Percentiles rank a stretch among this genome's conserved stretches.
phyloP scores from a whole-genome alignment of 2,329 filamentous ascomycete genomes.

The Pseudogymnoascus sp. region DNA sequence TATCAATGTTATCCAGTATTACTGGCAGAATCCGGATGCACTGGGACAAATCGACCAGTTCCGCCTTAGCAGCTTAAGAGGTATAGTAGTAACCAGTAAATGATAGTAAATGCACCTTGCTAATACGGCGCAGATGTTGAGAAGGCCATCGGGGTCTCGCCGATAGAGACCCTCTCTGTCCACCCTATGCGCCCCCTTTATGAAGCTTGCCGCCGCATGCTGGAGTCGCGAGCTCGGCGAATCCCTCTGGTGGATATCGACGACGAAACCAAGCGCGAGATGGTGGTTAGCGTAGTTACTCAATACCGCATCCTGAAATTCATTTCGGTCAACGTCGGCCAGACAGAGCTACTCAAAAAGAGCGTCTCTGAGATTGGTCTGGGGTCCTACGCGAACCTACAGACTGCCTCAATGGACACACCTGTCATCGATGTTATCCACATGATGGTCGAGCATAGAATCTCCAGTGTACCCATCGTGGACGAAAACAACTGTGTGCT shows the following conservation, averaged over 20 bases:
- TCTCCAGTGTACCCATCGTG: conserved; percentile 88
- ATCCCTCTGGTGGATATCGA: conserved; percentile 92
- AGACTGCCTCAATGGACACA: conserved; percentile 79
- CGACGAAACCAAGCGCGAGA: conserved; percentile 84
- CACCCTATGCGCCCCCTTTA: conserved; percentile 85
- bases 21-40: conserved; percentile 92
- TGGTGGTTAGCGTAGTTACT: conserved; percentile 93
- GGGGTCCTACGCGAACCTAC: conserved; percentile 73
- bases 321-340: conserved; percentile 84
- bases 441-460: conserved; percentile 83
- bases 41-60: conserved; percentile 89
- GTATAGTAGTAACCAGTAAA: conserved; percentile 38
- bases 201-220: conserved; percentile 90
- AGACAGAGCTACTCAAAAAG: conserved; percentile 81
- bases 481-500: conserved; percentile 70
- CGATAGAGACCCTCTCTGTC: conserved; percentile 93
- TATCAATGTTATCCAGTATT: conserved; percentile 98
- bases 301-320: conserved; percentile 99
- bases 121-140: conserved; percentile 65
- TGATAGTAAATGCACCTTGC: conserved; percentile 9
- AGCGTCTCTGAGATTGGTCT: conserved; percentile 75
- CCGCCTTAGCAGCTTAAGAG: conserved; percentile 80
- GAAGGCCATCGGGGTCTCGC: conserved; percentile 80
- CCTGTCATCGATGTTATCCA: conserved; percentile 93
- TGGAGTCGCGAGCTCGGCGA: conserved; percentile 82